Evolutionary conservation across 352 stramenopile species (phyloP).

Genomic region (Globisporangium radiosum): DNA sequence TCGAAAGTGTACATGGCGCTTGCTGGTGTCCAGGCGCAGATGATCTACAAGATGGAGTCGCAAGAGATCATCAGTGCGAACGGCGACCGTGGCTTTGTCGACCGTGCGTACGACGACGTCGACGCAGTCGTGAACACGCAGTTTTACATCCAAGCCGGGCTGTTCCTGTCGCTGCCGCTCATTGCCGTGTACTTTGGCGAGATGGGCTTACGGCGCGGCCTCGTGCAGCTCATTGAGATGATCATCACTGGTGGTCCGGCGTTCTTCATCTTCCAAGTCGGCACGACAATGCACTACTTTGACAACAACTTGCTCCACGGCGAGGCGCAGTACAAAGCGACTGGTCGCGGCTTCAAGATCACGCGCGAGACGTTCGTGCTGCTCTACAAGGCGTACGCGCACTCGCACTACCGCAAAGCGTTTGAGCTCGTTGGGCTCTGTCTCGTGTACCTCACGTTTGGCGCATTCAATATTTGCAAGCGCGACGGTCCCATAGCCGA

Average conservation of each 20-base stretch:
- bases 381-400: constrained; percentile 70
- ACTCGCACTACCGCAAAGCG: constrained; percentile 68
- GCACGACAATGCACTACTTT: constrained; percentile 82
- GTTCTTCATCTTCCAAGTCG: constrained; percentile 81
- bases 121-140: constrained; percentile 71
- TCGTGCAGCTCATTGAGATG: constrained; percentile 69
- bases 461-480: constrained; percentile 67
- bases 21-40: constrained; percentile 53
- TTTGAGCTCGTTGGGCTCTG: constrained; percentile 68
- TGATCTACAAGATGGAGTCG: constrained; percentile 63
- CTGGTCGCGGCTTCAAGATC: constrained; percentile 79
- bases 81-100: constrained; percentile 45
- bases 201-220: constrained; percentile 49
- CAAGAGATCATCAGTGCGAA: constrained; percentile 54
- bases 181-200: constrained; percentile 77
- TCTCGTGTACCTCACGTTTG: constrained; percentile 58
- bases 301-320: constrained; percentile 75
- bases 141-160: constrained; percentile 77
- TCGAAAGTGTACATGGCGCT: constrained; percentile 73
- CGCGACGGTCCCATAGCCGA: constrained; percentile 34
- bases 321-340: constrained; percentile 71
- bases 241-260: constrained; percentile 60
- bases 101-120: constrained; percentile 50
- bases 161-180: constrained; percentile 65
- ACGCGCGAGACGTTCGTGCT: constrained; percentile 72